Percentiles rank a stretch among this genome's conserved stretches.
Evolutionary conservation across 2,329 filamentous ascomycete species (phyloP).

Genomic region (Ascosphaera aggregata): DNA sequence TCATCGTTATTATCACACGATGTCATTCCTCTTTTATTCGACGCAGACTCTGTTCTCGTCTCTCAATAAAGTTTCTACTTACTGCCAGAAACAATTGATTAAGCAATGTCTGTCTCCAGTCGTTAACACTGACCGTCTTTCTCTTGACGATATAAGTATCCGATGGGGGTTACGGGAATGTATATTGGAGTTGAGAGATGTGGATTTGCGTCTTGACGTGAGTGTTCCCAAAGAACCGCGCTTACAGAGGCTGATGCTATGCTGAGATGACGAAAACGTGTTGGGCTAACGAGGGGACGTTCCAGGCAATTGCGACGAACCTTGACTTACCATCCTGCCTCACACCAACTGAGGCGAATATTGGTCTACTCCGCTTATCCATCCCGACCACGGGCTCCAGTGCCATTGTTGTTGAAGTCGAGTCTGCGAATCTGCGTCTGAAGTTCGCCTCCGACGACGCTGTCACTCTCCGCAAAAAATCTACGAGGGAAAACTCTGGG

Average conservation of each 20-base stretch:
- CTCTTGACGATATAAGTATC: conserved; percentile 69
- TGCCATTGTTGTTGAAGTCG: not conserved
- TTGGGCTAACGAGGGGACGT: too few species aligned
- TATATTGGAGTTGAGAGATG: conserved; percentile 66
- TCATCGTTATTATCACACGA: too few species aligned
- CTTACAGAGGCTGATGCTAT: too few species aligned
- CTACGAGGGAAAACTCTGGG: conserved; percentile 2
- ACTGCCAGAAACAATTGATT: conserved; percentile 1
- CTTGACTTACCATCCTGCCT: not conserved
- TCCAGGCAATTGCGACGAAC: not conserved
- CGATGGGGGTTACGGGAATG: conserved; percentile 52
- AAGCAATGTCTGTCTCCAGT: conserved; percentile 15
- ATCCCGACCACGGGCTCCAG: not conserved
- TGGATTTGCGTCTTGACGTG: conserved; percentile 59
- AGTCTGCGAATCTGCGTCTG: conserved; percentile 9
- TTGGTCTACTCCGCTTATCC: not conserved
- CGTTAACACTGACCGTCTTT: conserved; percentile 66
- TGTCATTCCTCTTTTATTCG: not conserved
- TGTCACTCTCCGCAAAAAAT: not conserved
- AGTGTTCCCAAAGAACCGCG: conserved; percentile 8
- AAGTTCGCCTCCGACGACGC: not conserved
- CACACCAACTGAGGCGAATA: not conserved
- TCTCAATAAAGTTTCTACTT: not conserved
- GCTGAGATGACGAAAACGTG: too few species aligned
- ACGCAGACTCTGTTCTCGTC: conserved; percentile 1